phyloP scores from a whole-genome alignment of 2,329 filamentous ascomycete species.

The Fonsecaea pugnacius region DNA sequence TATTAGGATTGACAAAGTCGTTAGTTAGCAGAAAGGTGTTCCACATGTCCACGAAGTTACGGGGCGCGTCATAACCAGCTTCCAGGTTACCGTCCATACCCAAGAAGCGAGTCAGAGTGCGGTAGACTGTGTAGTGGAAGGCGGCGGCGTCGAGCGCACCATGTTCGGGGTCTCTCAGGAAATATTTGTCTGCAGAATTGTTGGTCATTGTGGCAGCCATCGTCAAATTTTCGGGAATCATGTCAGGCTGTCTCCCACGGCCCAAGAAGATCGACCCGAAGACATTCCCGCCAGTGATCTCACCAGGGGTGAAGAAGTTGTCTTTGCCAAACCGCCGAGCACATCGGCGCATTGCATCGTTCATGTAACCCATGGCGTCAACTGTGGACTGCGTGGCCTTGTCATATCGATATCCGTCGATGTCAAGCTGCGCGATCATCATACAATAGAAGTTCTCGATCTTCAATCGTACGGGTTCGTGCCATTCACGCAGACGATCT shows the following conservation, averaged over 20 bases:
- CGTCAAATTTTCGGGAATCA: constrained; percentile 54
- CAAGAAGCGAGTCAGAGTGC: constrained; percentile 64
- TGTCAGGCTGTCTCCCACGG: constrained; percentile 62
- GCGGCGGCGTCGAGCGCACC: constrained; percentile 62
- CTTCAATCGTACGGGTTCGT: constrained; percentile 61
- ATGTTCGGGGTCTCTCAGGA: constrained; percentile 55
- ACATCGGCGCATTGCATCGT: constrained; percentile 61
- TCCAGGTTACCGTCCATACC: constrained; percentile 63
- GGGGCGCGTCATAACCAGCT: constrained; percentile 58
- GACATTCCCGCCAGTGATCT: constrained; percentile 66
- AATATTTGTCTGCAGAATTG: constrained; percentile 49
- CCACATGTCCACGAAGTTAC: constrained; percentile 62
- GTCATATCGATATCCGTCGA: constrained; percentile 70
- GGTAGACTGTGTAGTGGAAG: constrained; percentile 69
- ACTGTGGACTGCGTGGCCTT: constrained; percentile 68
- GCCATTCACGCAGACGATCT: constrained; percentile 69
- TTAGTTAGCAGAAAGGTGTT: constrained; percentile 62
- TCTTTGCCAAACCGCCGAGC: constrained; percentile 61
- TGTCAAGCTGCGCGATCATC: constrained; percentile 65
- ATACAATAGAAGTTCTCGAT: constrained; percentile 67
- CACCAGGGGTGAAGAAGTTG: constrained; percentile 68
- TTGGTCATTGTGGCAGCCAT: constrained; percentile 56
- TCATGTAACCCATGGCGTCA: constrained; percentile 64
- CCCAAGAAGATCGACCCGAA: constrained; percentile 67
- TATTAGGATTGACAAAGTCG: constrained; percentile 64